Base-by-base conservation (phyloP, 2,329 filamentous ascomycete genomes). In the Aspergillus sp. region DNA sequence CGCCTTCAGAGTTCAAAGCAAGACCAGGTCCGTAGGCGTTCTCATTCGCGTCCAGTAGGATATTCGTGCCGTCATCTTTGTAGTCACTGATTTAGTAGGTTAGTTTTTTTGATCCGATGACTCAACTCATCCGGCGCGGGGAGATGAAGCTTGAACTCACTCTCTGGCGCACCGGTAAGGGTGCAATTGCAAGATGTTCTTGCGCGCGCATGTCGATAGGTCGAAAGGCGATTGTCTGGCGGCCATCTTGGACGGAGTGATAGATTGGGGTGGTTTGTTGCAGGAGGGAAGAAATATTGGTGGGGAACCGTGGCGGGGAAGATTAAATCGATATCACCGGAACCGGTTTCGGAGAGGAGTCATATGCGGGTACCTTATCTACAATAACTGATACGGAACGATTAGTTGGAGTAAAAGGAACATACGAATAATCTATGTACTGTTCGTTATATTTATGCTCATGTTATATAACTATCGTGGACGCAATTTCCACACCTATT, bases 21-120 rank as follows among this genome's bases (percentile, higher is more conserved):
- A 97, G 80, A 1, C 91, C 89, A 0, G 95, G 94, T 0, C 95
- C 95, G 71, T 90, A 97, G 60, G 95, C 92, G 73, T 99, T 99
- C 80, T 99, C 95, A 72, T 99, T 99, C 68, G 95, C 95, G 75
- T 99, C 95, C 66, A 99, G 90, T 55, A 99, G 88, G 70, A 98
- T 87, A 72, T 98, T 98, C 60, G 88, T 94, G 67, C 95, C 95
- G 74, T 99, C 90, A 75, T 99, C 94, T 81, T 99, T 97, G 85
- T 99, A 98, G 84, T 99, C 95, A 80, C 92, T 96, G 73, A 71
- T 54, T 68, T 64, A 63, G 74, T 65, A 71, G 67, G 63, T 57
- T 55, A 36, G 11, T 36, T 10, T 20, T 36, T 29, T 36, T 14
- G 32, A 4, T 14, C 11, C 58, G 47, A 52, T 56, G 63, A 54